Percentiles rank a stretch among this genome's conserved stretches.
Conservation (phyloP, 768 basidiomycete species). For the Lactarius psammicola region DNA sequence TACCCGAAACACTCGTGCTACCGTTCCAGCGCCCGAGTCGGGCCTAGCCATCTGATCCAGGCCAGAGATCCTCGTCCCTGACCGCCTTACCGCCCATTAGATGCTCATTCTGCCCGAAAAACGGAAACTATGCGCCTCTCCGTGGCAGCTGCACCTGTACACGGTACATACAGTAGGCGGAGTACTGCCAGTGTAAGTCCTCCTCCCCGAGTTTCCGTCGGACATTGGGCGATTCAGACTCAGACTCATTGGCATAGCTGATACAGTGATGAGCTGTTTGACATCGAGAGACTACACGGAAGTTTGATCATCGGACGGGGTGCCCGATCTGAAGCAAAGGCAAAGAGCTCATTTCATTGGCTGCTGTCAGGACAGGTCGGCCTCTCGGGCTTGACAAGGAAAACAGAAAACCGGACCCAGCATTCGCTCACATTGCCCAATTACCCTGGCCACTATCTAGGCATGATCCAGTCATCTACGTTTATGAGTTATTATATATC, state of each 20-base stretch:
- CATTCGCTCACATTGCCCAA: neutral
- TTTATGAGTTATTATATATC: neutral
- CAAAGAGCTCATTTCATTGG: too few species aligned
- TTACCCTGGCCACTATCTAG: too few species aligned
- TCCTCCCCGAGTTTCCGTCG: too few species aligned
- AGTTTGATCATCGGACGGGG: neutral
- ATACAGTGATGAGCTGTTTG: too few species aligned
- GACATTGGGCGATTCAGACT: neutral
- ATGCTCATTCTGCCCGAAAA: neutral
- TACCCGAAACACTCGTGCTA: neutral
- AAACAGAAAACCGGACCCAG: too few species aligned
- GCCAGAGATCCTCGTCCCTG: neutral
- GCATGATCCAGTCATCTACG: neutral
- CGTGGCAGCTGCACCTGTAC: too few species aligned
- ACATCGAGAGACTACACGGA: neutral
- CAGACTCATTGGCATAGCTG: neutral
- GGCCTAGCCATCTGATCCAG: neutral
- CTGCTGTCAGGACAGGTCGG: too few species aligned
- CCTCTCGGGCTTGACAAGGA: neutral
- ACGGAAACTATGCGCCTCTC: neutral
- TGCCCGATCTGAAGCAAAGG: too few species aligned
- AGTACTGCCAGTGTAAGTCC: too few species aligned
- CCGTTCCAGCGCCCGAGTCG: conserved; percentile 1
- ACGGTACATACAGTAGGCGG: too few species aligned
- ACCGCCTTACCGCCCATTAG: neutral